Percentiles rank a stretch among this genome's conserved stretches.
These are phyloP conservation scores for Ogataea haglerorum DNA, from an alignment of 805 yeast species.

Conservation along the genomic window DNA sequence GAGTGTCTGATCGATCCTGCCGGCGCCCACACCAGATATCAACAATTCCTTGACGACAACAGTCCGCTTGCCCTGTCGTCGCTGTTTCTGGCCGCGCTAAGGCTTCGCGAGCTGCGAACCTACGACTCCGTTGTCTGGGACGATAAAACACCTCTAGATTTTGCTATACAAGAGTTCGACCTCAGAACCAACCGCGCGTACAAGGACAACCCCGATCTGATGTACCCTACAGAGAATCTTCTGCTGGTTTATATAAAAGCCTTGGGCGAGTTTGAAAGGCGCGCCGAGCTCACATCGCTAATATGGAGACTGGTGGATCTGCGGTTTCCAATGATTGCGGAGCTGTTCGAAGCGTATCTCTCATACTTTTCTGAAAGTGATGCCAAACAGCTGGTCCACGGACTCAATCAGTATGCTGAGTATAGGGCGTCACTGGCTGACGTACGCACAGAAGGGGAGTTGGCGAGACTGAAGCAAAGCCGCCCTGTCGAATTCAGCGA, in stretches of 20 bases:
- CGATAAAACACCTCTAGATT: slow-evolving; percentile 56
- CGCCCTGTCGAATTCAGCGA: slow-evolving; percentile 2
- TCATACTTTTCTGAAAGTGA: slow-evolving; percentile 20
- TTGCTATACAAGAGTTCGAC: slow-evolving; percentile 57
- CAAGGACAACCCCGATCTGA: slow-evolving; percentile 29
- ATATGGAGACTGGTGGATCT: slow-evolving; percentile 52
- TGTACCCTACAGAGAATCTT: slow-evolving; percentile 45
- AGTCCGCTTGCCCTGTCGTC: slow-evolving; percentile 37
- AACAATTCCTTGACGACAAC: slow-evolving; percentile 12
- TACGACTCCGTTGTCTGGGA: slow-evolving; percentile 40
- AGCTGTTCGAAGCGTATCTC: slow-evolving; percentile 22
- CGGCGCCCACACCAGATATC: slow-evolving; percentile 29
- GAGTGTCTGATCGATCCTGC: slow-evolving; percentile 35
- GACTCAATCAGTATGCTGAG: slow-evolving; percentile 20
- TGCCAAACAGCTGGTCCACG: slow-evolving; percentile 19
- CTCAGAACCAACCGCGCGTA: slow-evolving; percentile 35
- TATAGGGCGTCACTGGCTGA: slow-evolving; percentile 12
- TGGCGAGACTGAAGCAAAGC: slow-evolving; percentile 17
- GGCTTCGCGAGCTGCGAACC: slow-evolving; percentile 18
- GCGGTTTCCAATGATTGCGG: slow-evolving; percentile 23
- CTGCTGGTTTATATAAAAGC: slow-evolving; percentile 53
- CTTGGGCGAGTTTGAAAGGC: slow-evolving; percentile 44
- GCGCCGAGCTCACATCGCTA: slow-evolving; percentile 52
- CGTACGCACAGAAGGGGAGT: slow-evolving; percentile 26
- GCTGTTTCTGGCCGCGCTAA: slow-evolving; percentile 47